phyloP scores from a whole-genome alignment of 345 rosid species.

The Eucalyptus virginea region DNA sequence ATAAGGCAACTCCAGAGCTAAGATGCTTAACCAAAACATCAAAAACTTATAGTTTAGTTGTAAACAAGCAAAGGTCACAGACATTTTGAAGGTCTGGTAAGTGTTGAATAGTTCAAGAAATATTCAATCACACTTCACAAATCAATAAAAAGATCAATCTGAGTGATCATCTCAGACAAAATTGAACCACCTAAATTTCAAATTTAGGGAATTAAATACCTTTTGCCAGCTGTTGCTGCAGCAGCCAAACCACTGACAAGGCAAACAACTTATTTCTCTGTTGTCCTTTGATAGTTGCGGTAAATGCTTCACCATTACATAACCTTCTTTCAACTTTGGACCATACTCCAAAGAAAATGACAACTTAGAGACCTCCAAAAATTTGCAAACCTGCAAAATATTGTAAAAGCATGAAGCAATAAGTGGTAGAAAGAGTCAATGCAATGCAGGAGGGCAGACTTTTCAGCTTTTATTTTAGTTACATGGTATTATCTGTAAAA shows the following conservation, averaged over 20 bases:
- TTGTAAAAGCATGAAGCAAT: not conserved
- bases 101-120: not conserved
- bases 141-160: not conserved
- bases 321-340: constrained; percentile 86
- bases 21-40: not conserved
- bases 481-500: not conserved
- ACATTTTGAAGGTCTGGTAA: not conserved
- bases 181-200: not conserved
- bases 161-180: not conserved
- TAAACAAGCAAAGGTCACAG: not conserved
- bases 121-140: not conserved
- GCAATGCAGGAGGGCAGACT: not conserved
- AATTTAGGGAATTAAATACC: constrained; percentile 17
- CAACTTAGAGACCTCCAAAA: constrained; percentile 81
- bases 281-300: constrained; percentile 15
- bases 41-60: not conserved
- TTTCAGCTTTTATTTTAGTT: not conserved
- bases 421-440: not conserved
- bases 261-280: constrained; percentile 19
- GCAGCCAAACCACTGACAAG: constrained; percentile 38
- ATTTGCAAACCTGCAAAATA: constrained; percentile 71
- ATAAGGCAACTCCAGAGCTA: not conserved
- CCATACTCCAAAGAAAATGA: constrained; percentile 80
- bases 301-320: constrained; percentile 62
- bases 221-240: constrained; percentile 54